Base-by-base conservation (phyloP, 257 asterid species). In the Rubia yunnanensis region DNA sequence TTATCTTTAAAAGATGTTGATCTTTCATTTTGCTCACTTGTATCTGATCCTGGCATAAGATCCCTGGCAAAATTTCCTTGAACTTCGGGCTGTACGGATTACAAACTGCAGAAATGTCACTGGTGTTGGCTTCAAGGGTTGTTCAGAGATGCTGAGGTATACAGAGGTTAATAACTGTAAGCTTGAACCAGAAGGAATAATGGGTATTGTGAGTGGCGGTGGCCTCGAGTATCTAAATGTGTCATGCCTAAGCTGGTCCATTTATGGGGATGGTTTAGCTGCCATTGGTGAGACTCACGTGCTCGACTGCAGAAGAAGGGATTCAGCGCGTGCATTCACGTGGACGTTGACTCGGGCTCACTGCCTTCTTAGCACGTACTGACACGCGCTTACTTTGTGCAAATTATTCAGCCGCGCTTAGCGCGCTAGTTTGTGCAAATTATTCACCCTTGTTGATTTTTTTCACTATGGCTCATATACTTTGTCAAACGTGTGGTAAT, bases 91-190 rank as follows among this genome's bases (percentile, higher is more conserved):
- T 31, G 26, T 90, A 65, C 77, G 71, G 67, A 68, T 85, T 49
- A 85, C 95, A 22, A 71, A 82, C 61, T 82, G 95, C 79, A 72
- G 63, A 70, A 74, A 65, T 39, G 18, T 87, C 31, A 79, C 77
- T 11, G 95, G 97, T 20, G 56, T 64, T 38, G 94, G 97, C 31
- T 87, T 89, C 73, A 76, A 73, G 46, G 92, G 84, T 18, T 87
- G 92, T 71, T 75, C 95, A 2, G 64, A 59, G n/a, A 72, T 81
- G 11, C 69, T 90, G 59, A 64, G 75, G 3, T 80, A 71, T 64
- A 9, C 87, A 57, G 95, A 87, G 71, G 95, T 94, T 0, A 82
- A 81, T 57, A 81, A 84, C 0, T 90, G 95, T 73, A 79, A 81
- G 79, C 83, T 89, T 24, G 80, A 77, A 54, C 85, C 87, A 0